Base-by-base conservation (phyloP, 2,329 filamentous ascomycete genomes). In the Sclerotinia sclerotiorum region DNA sequence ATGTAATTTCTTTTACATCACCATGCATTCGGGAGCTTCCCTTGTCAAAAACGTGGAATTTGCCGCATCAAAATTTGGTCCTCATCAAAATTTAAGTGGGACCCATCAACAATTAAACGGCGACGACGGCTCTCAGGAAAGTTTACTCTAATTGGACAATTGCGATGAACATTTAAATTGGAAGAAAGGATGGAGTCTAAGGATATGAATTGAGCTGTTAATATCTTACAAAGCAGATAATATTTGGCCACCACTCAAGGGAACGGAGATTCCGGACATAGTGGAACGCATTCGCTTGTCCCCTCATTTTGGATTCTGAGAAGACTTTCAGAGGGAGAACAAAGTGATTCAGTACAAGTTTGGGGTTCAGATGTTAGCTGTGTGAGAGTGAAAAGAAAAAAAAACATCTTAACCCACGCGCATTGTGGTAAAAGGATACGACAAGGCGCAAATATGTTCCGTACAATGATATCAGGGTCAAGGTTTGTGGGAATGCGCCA, bases 391-490 rank as follows among this genome's bases (percentile, higher is more conserved):
- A 10, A 35, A 5, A 7, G 7, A 51, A 8, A 19, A 51, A 3
- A 2, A 62, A 2, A 62, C 2, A 19, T 13, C n/a, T 27, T 15
- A 27, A 27, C 46, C 17, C 7, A 27, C 24, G 19, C 29, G 11
- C 15, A 10, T 49, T 24, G 44, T 5, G 27, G 21, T 11, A 62
- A 35, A 19, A 51, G 46, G 32, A 39, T 21, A 3, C 17, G 21
- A 39, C 62, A 27, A 44, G 32, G n/a, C 39, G 24, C 60, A 55
- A 42, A 10, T 24, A 68, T 68, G 66, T 56, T 65, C 21, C 60
- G 66, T 24, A 35, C 39, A 54, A 24, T 60, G 29, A 27, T 56
- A 48, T 42, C 15, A 35, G 27, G 21, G 17, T 32, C 48, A 17
- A 15, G 51, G 13, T 42, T n/a, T 65, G 44, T n/a, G 11, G 66